Base-by-base conservation (phyloP, 345 rosid species). In the Aegle marmelos region DNA sequence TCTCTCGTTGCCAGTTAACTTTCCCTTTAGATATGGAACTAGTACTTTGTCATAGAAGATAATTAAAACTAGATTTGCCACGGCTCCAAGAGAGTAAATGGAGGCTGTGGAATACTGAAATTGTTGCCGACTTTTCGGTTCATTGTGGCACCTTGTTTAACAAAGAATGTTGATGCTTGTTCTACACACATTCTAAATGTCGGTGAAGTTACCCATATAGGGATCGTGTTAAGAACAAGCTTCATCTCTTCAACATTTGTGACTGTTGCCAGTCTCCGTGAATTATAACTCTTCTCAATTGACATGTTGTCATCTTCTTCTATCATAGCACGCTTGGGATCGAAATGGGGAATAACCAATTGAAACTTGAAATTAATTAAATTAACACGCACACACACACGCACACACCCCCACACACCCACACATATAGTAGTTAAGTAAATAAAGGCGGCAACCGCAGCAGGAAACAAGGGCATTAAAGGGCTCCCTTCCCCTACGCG, bases 71-170 rank as follows among this genome's bases (percentile, higher is more conserved):
- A 87, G 74, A 81, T 88, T 81, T 57, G 85, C 88, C 22, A 89
- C 56, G 19, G 92, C 89, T 19, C 71, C 76, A 0, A 86, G 56
- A 27, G 86, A 59, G 60, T 73, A 73, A 72, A 81, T 64, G 25
- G 90, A 83, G 45, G 90, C 86, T 11, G 91, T 1, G 90, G 95
- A 60, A 90, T 80, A 8, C 68, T 28, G 73, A 92, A 84, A 57
- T 61, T 70, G 17, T 63, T 30, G 50, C 81, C 80, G 5, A 92
- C 75, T 24, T 53, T 85, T 73, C 89, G 73, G 87, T 92, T 76
- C 88, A 90, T 83, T 27, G 74, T 66, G 6, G 84, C 79, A 3
- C 78, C 88, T 74, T 88, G 89, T 25, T 83, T 79, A 59, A 81
- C 74, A 50, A 76, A 81, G 76, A 81, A 81, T 13, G 88, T 75